Evolutionary conservation across 352 stramenopile genomes (phyloP).

Genomic region (Phytophthora ohioensis): DNA sequence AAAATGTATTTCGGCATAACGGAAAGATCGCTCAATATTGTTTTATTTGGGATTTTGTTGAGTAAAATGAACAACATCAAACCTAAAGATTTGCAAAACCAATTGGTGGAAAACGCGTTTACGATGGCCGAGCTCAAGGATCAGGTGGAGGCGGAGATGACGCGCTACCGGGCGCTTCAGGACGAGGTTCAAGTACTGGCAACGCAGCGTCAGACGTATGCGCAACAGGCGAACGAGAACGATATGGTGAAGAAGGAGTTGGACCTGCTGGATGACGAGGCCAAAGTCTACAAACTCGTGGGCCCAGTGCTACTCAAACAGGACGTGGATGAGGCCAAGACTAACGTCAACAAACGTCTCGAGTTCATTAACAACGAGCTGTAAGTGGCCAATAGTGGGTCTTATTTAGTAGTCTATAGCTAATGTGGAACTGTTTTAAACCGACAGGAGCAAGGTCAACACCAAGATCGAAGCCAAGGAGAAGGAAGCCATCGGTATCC

Average conservation of each 20-base stretch:
- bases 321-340: slow-evolving; percentile 93
- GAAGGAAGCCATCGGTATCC: slow-evolving; percentile 90
- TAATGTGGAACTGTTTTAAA: background rate
- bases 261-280: slow-evolving; percentile 85
- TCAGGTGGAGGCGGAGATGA: slow-evolving; percentile 90
- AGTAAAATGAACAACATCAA: too few species aligned
- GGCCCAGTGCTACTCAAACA: slow-evolving; percentile 96
- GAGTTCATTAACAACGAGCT: slow-evolving; percentile 97
- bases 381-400: slow-evolving; percentile 38
- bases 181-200: slow-evolving; percentile 89
- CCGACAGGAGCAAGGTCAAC: slow-evolving; percentile 83
- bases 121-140: slow-evolving; percentile 62
- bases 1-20: too few species aligned
- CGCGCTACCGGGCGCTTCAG: slow-evolving; percentile 92
- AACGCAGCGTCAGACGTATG: slow-evolving; percentile 90
- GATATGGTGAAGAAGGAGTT: slow-evolving; percentile 96
- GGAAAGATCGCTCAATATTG: too few species aligned
- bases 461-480: slow-evolving; percentile 91
- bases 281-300: slow-evolving; percentile 96
- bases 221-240: slow-evolving; percentile 96
- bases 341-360: slow-evolving; percentile 95
- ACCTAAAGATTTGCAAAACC: too few species aligned
- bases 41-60: background rate
- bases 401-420: background rate
- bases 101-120: slow-evolving; percentile 19